Conservation (phyloP, 2,329 filamentous ascomycete genomes). For the Dactylellina parvicollis region DNA sequence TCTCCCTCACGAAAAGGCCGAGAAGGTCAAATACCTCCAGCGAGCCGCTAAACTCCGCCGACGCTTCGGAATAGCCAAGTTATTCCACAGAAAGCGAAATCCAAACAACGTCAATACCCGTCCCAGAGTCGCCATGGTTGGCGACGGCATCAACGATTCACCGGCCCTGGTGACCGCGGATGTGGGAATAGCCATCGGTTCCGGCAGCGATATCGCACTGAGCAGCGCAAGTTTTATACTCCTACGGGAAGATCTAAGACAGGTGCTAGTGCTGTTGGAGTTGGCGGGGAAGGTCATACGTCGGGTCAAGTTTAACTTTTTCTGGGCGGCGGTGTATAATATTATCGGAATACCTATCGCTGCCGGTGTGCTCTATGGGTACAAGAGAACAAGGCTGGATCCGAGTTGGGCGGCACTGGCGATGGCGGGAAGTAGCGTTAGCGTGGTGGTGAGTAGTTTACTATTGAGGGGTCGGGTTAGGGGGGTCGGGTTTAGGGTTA, state of each 20-base stretch:
- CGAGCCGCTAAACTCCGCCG: conserved; percentile 59
- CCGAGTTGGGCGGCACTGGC: conserved; percentile 89
- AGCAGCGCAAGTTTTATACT: conserved; percentile 84
- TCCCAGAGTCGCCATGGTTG: conserved; percentile 80
- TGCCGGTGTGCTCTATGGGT: conserved; percentile 77
- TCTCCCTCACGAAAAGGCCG: conserved; percentile 82
- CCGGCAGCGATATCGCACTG: conserved; percentile 83
- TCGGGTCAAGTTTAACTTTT: conserved; percentile 84
- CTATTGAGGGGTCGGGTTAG: conserved; percentile 69
- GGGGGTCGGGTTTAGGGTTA: conserved; percentile 62
- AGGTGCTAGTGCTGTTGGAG: conserved; percentile 77
- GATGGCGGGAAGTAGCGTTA: conserved; percentile 92
- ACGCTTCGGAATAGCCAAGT: conserved; percentile 13
- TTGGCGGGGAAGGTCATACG: conserved; percentile 78
- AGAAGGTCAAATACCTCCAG: conserved; percentile 74
- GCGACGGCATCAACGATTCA: conserved; percentile 87
- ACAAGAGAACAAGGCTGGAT: conserved; percentile 65
- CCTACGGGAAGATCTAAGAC: conserved; percentile 74
- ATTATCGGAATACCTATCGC: conserved; percentile 79
- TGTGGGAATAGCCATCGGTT: conserved; percentile 82
- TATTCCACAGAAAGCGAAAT: conserved; percentile 35
- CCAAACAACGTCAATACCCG: conserved; percentile 41
- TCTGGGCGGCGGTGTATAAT: conserved; percentile 86
- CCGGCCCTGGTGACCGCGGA: conserved; percentile 82
- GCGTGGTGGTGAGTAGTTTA: conserved; percentile 84